phyloP scores from a whole-genome alignment of 306 rosid species.

The Rosa rugosa region DNA sequence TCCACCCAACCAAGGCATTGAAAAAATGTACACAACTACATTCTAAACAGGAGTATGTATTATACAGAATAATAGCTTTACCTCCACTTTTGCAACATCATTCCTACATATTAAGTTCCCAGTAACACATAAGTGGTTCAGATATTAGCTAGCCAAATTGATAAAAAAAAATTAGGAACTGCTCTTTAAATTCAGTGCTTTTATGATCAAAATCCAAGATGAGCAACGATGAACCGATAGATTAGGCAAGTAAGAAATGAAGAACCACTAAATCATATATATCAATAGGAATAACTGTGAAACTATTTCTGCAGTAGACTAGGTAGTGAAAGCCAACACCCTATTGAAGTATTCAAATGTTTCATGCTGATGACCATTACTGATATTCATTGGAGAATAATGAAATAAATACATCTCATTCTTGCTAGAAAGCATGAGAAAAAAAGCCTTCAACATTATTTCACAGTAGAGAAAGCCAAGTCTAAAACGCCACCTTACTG shows the following conservation, averaged over 20 bases:
- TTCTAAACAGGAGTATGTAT: not conserved
- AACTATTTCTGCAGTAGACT: not conserved
- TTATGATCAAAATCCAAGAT: not conserved
- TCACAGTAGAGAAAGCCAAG: not conserved
- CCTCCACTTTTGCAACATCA: not conserved
- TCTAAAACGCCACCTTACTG: not conserved
- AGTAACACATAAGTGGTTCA: not conserved
- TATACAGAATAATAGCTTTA: not conserved
- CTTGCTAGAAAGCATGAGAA: slow-evolving; percentile 14
- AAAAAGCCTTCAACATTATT: not conserved
- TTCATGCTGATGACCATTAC: not conserved
- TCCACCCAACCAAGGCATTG: not conserved
- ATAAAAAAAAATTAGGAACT: not conserved
- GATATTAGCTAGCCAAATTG: not conserved
- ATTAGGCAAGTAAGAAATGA: not conserved
- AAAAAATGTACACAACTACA: not conserved
- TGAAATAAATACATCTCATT: slow-evolving; percentile 11
- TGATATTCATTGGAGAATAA: not conserved
- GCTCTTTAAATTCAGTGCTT: not conserved
- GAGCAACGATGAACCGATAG: not conserved
- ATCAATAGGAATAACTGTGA: not conserved
- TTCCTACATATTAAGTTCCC: not conserved
- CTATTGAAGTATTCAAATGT: not conserved
- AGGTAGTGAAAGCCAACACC: not conserved
- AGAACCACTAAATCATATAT: not conserved